Evolutionary conservation across 2,329 filamentous ascomycete genomes (phyloP).

Genomic region (Alternaria panax): DNA sequence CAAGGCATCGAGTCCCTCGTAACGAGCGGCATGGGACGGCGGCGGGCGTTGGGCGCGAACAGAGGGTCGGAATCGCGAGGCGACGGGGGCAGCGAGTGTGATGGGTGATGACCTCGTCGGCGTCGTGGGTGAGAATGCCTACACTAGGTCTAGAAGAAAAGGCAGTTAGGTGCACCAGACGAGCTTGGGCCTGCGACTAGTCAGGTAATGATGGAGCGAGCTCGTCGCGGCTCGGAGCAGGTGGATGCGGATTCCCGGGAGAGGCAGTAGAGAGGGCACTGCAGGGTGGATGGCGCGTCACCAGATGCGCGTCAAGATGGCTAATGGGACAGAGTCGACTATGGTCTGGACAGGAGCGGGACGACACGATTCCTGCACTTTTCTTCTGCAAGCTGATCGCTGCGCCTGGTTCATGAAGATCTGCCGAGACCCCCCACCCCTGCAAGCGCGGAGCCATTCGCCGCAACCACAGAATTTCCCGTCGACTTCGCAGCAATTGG

Average conservation of each 20-base stretch:
- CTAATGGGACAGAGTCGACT: neutral
- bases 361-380: conserved; percentile 17
- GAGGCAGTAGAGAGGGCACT: neutral
- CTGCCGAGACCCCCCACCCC: conserved; percentile 17
- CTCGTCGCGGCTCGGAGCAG: conserved; percentile 18
- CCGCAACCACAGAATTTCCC: conserved; percentile 28
- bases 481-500: conserved; percentile 11
- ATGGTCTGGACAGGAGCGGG: conserved; percentile 7
- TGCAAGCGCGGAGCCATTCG: conserved; percentile 17
- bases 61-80: conserved; percentile 15
- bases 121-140: conserved; percentile 21
- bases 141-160: conserved; percentile 30
- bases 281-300: neutral
- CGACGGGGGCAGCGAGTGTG: conserved; percentile 22
- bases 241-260: conserved; percentile 7
- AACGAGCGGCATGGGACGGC: conserved; percentile 35
- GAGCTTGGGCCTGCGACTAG: conserved; percentile 36
- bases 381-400: conserved; percentile 22
- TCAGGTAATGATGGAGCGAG: conserved; percentile 31
- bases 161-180: conserved; percentile 26
- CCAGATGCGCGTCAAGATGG: conserved; percentile 3
- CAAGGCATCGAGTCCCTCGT: conserved; percentile 20
- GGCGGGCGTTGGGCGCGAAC: conserved; percentile 16
- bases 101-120: conserved; percentile 18
- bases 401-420: conserved; percentile 20